phyloP scores from a whole-genome alignment of 148 eudicot genomes.

The Rhododendron vialii region DNA sequence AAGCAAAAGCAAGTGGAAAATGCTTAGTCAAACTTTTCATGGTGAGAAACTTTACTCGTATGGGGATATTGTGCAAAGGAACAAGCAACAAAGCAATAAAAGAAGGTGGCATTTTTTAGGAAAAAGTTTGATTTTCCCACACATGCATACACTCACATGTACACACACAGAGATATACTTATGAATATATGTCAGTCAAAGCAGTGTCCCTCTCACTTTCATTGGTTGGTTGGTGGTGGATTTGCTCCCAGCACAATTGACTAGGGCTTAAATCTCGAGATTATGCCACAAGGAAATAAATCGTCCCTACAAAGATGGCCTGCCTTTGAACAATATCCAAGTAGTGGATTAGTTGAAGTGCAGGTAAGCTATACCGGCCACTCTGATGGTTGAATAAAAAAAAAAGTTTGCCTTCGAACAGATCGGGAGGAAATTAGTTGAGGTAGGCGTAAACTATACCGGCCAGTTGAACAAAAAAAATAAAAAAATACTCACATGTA shows the following conservation, averaged over 20 bases:
- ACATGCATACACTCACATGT: neutral
- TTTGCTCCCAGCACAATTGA: no score
- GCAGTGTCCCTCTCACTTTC: constrained; percentile 4
- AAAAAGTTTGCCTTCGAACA: no score
- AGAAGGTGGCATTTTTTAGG: constrained; percentile 18
- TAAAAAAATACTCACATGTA: neutral
- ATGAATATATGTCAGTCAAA: constrained; percentile 15
- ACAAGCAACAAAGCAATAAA: constrained; percentile 14
- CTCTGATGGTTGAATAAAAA: no score
- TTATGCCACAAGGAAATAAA: no score
- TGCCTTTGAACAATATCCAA: no score
- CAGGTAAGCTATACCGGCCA: no score
- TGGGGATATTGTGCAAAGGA: constrained; percentile 19
- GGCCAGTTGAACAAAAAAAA: no score
- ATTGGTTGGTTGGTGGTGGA: neutral
- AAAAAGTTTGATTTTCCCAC: neutral
- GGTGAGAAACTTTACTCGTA: constrained; percentile 22
- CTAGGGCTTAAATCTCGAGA: no score
- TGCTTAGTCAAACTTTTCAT: constrained; percentile 31
- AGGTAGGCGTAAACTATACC: no score
- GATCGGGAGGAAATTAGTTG: no score
- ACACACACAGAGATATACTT: neutral
- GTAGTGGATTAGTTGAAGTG: no score
- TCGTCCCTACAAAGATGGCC: no score
- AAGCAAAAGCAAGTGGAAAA: constrained; percentile 21